These are phyloP conservation scores for Beauveria asiatica DNA, from an alignment of 2,329 filamentous ascomycete species.

Conservation along the genomic window DNA sequence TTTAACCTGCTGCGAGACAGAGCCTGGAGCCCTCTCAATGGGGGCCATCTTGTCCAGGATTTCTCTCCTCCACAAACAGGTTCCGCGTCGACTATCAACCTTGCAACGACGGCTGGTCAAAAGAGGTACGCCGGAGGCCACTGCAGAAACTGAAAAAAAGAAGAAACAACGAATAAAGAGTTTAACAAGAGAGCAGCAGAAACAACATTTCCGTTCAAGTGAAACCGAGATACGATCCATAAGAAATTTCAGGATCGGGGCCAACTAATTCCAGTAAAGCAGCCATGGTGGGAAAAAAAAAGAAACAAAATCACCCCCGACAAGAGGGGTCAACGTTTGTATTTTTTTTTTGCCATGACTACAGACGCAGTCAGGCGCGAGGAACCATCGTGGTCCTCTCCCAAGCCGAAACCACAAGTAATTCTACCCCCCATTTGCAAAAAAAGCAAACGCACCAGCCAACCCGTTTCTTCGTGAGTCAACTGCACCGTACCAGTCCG, in stretches of 20 bases:
- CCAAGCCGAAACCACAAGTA: slow-evolving; percentile 6
- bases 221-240: slow-evolving; percentile 13
- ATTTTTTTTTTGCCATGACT: slow-evolving; percentile 6
- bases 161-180: not conserved
- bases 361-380: not conserved
- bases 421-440: slow-evolving; percentile 8
- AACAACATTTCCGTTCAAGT: slow-evolving; percentile 22
- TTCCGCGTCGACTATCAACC: slow-evolving; percentile 14
- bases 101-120: slow-evolving; percentile 1
- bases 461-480: slow-evolving; percentile 6
- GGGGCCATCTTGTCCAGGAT: not conserved
- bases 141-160: slow-evolving; percentile 15
- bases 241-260: slow-evolving; percentile 3
- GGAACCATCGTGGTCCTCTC: slow-evolving; percentile 3
- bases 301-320: slow-evolving; percentile 24
- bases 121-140: slow-evolving; percentile 10
- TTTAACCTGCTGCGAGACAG: slow-evolving; percentile 9
- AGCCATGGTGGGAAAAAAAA: slow-evolving; percentile 9
- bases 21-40: slow-evolving; percentile 8
- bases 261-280: slow-evolving; percentile 10
- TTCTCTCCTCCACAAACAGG: slow-evolving; percentile 10
- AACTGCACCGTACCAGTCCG: not conserved
- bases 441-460: slow-evolving; percentile 9
- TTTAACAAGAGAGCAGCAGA: slow-evolving; percentile 15
- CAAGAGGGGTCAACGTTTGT: slow-evolving; percentile 8